These are phyloP conservation scores for Cymodocea nodosa DNA, from an alignment of 116 monocot genomes.

Conservation along the genomic window DNA sequence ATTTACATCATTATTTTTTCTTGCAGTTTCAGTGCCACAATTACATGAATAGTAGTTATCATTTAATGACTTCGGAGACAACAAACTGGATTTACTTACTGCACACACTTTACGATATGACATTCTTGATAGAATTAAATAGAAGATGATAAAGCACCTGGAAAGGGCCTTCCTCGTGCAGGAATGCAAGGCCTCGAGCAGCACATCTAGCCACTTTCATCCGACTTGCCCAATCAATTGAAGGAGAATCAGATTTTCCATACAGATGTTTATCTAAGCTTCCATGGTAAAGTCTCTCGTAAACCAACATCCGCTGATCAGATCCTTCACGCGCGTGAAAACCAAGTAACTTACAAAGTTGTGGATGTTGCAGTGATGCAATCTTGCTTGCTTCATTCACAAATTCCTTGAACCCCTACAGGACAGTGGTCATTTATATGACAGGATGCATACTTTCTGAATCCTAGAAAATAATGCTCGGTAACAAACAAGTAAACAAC, in stretches of 20 bases:
- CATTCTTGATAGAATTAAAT: neutral
- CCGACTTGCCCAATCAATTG: conserved; percentile 75
- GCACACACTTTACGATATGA: no score
- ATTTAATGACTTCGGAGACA: no score
- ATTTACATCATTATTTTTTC: no score
- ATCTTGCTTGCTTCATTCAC: conserved; percentile 56
- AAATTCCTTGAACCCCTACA: conserved; percentile 78
- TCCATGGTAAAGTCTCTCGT: conserved; percentile 80
- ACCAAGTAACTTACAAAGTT: conserved; percentile 82
- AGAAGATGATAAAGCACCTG: conserved; percentile 37
- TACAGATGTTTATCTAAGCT: conserved; percentile 63
- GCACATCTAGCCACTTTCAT: conserved; percentile 79
- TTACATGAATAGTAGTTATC: no score
- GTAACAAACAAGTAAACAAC: no score
- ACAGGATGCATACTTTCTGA: neutral
- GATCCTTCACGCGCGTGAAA: conserved; percentile 79
- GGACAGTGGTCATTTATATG: neutral
- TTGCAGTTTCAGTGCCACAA: no score
- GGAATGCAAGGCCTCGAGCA: conserved; percentile 72
- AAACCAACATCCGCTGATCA: conserved; percentile 72
- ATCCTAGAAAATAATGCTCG: no score
- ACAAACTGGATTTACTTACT: no score
- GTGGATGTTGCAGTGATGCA: conserved; percentile 65
- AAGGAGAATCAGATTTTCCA: conserved; percentile 61
- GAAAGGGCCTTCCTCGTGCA: conserved; percentile 97